Evolutionary conservation across 495 filamentous ascomycete genomes (phyloP), one percentile per base, ranked within the genome.

Genomic region (Terfezia claveryi): DNA sequence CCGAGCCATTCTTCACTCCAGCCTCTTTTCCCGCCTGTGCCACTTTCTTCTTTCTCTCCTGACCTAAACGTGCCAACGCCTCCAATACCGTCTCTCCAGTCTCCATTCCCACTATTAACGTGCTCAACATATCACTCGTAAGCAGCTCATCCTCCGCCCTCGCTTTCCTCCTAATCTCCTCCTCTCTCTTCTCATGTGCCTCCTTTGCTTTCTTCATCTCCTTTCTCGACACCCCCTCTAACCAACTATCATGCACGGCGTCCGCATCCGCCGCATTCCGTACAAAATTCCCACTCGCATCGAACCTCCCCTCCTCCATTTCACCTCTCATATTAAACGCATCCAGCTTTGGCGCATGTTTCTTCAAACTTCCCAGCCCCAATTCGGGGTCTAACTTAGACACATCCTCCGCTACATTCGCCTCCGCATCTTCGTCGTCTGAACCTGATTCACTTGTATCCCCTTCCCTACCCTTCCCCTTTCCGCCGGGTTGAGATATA

Each of bases 301-400:
- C 91, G 62, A 94, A 96, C 11, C 78, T 73, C 0, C 91, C 91
- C 63, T 96, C 91, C 66, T 98, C 92, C 63, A 87, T 80, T 68
- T 98, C 91, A 6, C 73, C 69, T 51, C 75, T 78, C 77, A 98
- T 87, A 63, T 98, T 94, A 74, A 98, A 98, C 0, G 87, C 91
- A 68, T 95, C 91, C 27, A 96, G 73, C 61, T 91, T 81, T n/a
- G 91, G 91, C 14, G 92, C 92, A 66, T 93, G 85, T 65, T 83
- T 87, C 68, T 95, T 96, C 60, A 23, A 87, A 81, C 0, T 80
- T 80, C 8, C 91, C 92, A 3, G 83, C 80, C 2, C 92, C 92
- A 36, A 98, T 69, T 66, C 96, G 91, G 17, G 64, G 23, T 51
- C 50, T 27, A 32, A 17, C 51, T 86, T 81, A 61, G 93, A 88